A percentile compares a stretch with the other conserved stretches of the same genome.
These are phyloP conservation scores for Kondoa subrosea DNA, from an alignment of 768 basidiomycete genomes.

Conservation along the genomic window DNA sequence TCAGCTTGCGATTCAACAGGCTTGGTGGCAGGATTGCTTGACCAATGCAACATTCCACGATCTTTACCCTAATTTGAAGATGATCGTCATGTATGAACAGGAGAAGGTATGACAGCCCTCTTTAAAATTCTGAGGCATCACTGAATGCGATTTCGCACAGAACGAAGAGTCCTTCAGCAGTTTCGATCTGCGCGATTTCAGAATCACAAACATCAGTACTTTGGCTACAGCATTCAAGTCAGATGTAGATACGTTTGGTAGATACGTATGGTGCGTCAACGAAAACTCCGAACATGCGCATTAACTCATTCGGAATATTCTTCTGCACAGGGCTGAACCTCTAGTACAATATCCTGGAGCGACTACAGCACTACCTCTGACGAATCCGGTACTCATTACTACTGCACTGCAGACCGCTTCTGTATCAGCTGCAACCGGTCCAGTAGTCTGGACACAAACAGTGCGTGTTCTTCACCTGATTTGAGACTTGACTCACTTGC, in stretches of 20 bases:
- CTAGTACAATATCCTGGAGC: neutral
- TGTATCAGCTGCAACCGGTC: neutral
- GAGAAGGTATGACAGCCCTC: constrained; percentile 21
- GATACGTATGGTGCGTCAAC: constrained; percentile 19
- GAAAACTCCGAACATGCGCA: neutral
- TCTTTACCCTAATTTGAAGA: constrained; percentile 23
- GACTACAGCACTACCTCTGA: neutral
- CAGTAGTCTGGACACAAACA: neutral
- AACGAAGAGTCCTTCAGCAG: constrained; percentile 11
- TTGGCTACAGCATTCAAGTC: constrained; percentile 15
- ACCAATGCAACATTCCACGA: constrained; percentile 16
- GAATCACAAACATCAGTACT: constrained; percentile 22
- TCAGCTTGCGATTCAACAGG: constrained; percentile 16
- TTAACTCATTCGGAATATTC: too few species aligned
- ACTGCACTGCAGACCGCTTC: neutral
- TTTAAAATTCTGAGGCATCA: neutral
- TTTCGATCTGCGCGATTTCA: constrained; percentile 23
- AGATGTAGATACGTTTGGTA: constrained; percentile 17
- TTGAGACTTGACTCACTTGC: too few species aligned
- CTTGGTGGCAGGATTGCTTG: constrained; percentile 18
- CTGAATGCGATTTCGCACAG: neutral
- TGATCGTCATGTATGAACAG: constrained; percentile 28
- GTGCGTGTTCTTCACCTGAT: too few species aligned
- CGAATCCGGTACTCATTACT: constrained; percentile 1
- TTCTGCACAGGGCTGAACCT: constrained; percentile 1